Percentiles rank a stretch among this genome's conserved stretches.
phyloP scores from a whole-genome alignment of 495 filamentous ascomycete species.

The Chaetomium fimeti region DNA sequence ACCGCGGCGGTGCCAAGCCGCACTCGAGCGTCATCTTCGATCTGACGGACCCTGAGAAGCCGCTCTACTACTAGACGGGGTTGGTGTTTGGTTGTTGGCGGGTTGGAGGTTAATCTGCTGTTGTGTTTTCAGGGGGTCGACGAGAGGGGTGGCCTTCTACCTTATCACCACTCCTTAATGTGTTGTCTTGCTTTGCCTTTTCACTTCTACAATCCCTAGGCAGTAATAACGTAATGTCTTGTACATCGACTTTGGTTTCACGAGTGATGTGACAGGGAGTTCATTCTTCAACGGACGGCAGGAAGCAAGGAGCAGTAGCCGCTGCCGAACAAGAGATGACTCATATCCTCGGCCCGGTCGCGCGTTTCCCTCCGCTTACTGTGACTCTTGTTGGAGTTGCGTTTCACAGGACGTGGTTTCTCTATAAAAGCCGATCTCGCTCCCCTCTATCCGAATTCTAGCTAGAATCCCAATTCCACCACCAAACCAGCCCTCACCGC shows the following conservation, averaged over 20 bases:
- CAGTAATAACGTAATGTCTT: not conserved
- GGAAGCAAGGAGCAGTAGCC: no score
- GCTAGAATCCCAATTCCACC: no score
- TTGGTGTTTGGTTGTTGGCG: not conserved
- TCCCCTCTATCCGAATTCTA: not conserved
- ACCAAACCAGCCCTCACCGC: no score
- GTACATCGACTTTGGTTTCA: not conserved
- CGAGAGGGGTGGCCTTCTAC: not conserved
- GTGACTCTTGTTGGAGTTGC: not conserved
- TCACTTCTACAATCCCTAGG: not conserved
- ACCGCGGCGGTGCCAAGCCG: conserved; percentile 58
- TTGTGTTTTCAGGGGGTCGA: not conserved
- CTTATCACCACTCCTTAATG: not conserved
- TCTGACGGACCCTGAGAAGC: conserved; percentile 50
- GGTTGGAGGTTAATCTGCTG: not conserved
- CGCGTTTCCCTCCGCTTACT: not conserved
- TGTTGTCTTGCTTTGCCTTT: not conserved
- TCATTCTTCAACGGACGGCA: not conserved
- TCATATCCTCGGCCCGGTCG: not conserved
- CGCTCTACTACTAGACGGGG: conserved; percentile 40
- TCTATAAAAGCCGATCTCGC: not conserved
- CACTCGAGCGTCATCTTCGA: conserved; percentile 61
- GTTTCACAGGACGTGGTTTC: not conserved
- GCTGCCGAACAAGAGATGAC: not conserved
- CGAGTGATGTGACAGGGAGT: not conserved